Percentiles rank a stretch among this genome's conserved stretches.
Evolutionary conservation across 2,329 filamentous ascomycete species (phyloP).

Genomic region (Pyrenophora teres): DNA sequence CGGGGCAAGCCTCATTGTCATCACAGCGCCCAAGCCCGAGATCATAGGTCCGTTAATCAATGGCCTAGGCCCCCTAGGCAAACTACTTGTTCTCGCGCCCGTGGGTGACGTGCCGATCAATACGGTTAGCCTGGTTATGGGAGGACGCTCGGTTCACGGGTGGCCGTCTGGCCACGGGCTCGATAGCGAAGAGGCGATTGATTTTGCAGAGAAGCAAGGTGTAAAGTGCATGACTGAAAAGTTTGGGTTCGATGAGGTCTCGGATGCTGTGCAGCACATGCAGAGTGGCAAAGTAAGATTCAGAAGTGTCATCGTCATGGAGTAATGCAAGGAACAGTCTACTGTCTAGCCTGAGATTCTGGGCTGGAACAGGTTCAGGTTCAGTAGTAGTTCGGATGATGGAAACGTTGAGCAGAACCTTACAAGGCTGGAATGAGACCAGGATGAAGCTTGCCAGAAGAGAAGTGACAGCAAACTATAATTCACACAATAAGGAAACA

Average conservation of each 20-base stretch:
- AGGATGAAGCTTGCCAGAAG: neutral
- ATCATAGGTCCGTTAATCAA: conserved; percentile 59
- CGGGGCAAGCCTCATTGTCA: conserved; percentile 65
- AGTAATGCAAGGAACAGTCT: conserved; percentile 20
- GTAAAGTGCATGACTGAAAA: conserved; percentile 60
- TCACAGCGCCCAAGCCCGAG: conserved; percentile 66
- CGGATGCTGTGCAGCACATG: conserved; percentile 58
- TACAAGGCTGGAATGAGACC: neutral
- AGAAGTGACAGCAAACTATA: conserved; percentile 3
- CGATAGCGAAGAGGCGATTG: conserved; percentile 59
- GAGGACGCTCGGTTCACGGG: conserved; percentile 55
- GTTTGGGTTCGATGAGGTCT: conserved; percentile 57
- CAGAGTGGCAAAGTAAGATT: conserved; percentile 57
- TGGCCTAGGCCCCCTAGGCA: conserved; percentile 61
- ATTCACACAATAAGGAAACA: conserved; percentile 7
- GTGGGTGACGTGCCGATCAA: conserved; percentile 53
- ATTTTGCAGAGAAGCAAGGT: conserved; percentile 53
- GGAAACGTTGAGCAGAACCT: neutral
- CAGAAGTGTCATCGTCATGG: conserved; percentile 57
- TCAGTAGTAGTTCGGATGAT: neutral
- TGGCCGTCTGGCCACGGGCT: conserved; percentile 60
- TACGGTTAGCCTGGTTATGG: conserved; percentile 51
- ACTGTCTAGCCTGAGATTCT: too few relatives aligned
- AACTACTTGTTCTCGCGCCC: conserved; percentile 63
- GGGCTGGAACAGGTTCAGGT: too few relatives aligned